Base-by-base conservation (phyloP, 176 grass and related monocot species). In the Coix lacrymajobi region DNA sequence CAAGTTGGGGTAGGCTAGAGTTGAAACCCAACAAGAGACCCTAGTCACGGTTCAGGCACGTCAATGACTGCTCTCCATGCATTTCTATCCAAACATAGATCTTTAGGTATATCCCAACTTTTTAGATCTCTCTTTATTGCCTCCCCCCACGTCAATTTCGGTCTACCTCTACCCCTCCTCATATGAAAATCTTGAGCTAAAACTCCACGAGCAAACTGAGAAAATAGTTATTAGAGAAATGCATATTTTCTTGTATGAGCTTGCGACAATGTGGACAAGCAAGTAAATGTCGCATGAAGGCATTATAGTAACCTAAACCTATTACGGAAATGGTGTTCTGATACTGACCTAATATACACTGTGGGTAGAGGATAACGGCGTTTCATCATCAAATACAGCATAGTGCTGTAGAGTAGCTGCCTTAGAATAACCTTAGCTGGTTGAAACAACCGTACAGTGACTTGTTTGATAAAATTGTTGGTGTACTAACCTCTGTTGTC, bases 381-480 rank as follows among this genome's bases (percentile, higher is more conserved):
- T 30, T 65, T 37, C 69, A 81, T 37, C 69, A 81, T 19, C 24
- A 45, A 52, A 28, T 30, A 39, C 13, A 66, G 1, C 20, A 32
- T 8, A 24, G 40, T 63, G 38, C 29, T 41, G 11, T 81, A 30
- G 1, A 38, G 45, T 67, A 67, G 61, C 30, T 31, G 1, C 17
- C 16, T 79, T 72, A 72, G 28, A 82, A 46, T 67, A 1, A 16
- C 62, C 12, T 68, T 66, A 17, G 20, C 64, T 66, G 28, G 52
- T 62, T 26, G 39, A 64, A 56, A 75, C 45, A 26, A 17, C 46
- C 30, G 39, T 68, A 17, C 30, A 20, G 0, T 45, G 41, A 71
- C n/a, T 77, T 66, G 38, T 28, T 64, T 38, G 45, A 51, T 40
- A 87, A 3, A 84, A 79, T 22, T 82, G 45, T 29, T 43, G 60